Evolutionary conservation across 2,329 filamentous ascomycete species (phyloP).

Genomic region (Paecilomyces niveus): DNA sequence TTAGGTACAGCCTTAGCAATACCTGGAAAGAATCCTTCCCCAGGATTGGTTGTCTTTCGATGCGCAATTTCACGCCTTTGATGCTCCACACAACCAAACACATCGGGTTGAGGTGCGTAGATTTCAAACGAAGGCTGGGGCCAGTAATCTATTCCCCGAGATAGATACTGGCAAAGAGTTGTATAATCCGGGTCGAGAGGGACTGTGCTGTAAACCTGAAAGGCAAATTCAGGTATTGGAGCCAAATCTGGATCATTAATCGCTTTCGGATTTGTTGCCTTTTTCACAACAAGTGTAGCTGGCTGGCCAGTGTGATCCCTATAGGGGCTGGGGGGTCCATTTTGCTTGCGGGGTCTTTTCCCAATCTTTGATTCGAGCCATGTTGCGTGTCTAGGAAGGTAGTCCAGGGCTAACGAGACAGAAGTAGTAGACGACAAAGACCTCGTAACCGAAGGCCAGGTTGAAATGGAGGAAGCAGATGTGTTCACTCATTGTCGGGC

Average conservation of each 20-base stretch:
- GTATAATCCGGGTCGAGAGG: conserved; percentile 4
- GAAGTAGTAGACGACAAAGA: too few relatives aligned
- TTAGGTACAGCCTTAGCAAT: conserved; percentile 3
- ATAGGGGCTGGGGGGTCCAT: background rate
- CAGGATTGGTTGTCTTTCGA: background rate
- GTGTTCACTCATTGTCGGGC: too few relatives aligned
- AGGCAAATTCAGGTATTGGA: background rate
- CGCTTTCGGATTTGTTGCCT: background rate
- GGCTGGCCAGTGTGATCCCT: background rate
- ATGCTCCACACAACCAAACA: conserved; percentile 8
- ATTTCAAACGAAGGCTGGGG: conserved; percentile 6
- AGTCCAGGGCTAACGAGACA: too few relatives aligned
- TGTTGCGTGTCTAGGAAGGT: too few relatives aligned
- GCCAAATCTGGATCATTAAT: background rate
- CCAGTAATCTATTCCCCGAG: background rate
- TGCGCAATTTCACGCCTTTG: conserved; percentile 8
- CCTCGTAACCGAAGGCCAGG: too few relatives aligned
- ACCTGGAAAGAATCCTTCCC: conserved; percentile 1
- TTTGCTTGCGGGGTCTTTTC: background rate
- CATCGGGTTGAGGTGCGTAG: conserved; percentile 5
- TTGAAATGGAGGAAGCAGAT: too few relatives aligned
- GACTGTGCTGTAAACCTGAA: conserved; percentile 8
- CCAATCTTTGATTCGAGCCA: background rate
- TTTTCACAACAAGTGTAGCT: background rate
- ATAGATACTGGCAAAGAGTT: conserved; percentile 2